These are phyloP conservation scores for Arthrinium puccinioides DNA, from an alignment of 2,329 filamentous ascomycete genomes.

Conservation along the genomic window DNA sequence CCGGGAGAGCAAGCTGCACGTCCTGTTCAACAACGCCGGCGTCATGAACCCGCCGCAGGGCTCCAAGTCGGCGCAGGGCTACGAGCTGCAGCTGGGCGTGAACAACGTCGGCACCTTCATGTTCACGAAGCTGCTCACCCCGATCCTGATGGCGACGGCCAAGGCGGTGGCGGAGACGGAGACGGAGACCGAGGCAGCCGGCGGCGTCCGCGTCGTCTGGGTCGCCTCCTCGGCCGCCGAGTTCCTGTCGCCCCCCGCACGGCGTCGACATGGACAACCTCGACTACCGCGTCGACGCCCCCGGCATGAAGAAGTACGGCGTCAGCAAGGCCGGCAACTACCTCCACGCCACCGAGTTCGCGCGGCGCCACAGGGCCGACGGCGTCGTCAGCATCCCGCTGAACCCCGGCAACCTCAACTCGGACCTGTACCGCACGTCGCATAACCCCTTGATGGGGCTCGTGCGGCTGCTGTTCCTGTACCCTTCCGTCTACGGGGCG, in stretches of 20 bases:
- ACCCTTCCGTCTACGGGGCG: conserved; percentile 23
- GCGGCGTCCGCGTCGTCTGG: conserved; percentile 21
- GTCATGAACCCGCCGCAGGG: conserved; percentile 28
- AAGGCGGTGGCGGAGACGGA: conserved; percentile 8
- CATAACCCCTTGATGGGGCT: conserved; percentile 6
- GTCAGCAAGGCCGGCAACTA: conserved; percentile 22
- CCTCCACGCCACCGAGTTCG: conserved; percentile 20
- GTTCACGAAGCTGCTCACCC: conserved; percentile 20
- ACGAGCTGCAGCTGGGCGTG: conserved; percentile 23
- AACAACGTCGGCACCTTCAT: conserved; percentile 22
- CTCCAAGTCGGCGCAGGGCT: conserved; percentile 24
- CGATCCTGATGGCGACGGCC: conserved; percentile 15
- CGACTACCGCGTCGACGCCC: background rate
- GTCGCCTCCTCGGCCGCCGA: conserved; percentile 20
- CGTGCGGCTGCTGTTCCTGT: conserved; percentile 5
- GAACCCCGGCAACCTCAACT: conserved; percentile 20
- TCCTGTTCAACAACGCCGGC: conserved; percentile 32
- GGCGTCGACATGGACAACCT: conserved; percentile 20
- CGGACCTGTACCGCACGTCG: conserved; percentile 17
- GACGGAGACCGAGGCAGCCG: conserved; percentile 6
- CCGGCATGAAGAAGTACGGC: conserved; percentile 13
- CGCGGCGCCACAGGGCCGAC: conserved; percentile 12
- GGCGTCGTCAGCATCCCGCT: conserved; percentile 17
- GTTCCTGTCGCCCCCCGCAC: conserved; percentile 10
- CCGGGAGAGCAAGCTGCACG: conserved; percentile 27